phyloP scores from a whole-genome alignment of 345 rosid genomes.

The Melaleuca alternifolia region DNA sequence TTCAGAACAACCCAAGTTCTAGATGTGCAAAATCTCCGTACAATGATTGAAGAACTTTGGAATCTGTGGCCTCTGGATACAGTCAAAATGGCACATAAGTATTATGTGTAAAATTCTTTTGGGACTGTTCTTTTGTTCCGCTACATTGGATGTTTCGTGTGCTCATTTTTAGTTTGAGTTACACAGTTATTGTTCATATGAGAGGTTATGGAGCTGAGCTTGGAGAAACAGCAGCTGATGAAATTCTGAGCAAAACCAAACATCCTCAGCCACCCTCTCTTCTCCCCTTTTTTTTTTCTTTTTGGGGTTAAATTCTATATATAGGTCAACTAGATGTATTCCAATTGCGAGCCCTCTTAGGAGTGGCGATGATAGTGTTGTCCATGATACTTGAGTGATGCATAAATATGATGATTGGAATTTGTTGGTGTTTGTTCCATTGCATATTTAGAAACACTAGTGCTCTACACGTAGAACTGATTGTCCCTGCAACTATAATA shows the following conservation, averaged over 20 bases:
- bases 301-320: background rate
- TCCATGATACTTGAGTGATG: background rate
- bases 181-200: background rate
- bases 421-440: background rate
- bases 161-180: background rate
- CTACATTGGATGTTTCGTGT: background rate
- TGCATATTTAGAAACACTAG: background rate
- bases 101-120: background rate
- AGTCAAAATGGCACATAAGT: background rate
- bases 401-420: background rate
- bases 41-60: background rate
- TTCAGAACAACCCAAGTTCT: conserved; percentile 34
- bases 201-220: background rate
- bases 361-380: background rate
- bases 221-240: background rate
- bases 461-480: background rate
- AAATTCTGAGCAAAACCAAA: background rate
- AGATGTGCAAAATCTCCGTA: background rate
- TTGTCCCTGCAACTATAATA: background rate
- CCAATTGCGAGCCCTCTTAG: background rate
- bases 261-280: background rate
- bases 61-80: background rate
- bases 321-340: background rate
- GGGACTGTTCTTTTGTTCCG: background rate
- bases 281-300: background rate